Base-by-base conservation (phyloP, 768 basidiomycete species). In the Tricholoma saponaceum region DNA sequence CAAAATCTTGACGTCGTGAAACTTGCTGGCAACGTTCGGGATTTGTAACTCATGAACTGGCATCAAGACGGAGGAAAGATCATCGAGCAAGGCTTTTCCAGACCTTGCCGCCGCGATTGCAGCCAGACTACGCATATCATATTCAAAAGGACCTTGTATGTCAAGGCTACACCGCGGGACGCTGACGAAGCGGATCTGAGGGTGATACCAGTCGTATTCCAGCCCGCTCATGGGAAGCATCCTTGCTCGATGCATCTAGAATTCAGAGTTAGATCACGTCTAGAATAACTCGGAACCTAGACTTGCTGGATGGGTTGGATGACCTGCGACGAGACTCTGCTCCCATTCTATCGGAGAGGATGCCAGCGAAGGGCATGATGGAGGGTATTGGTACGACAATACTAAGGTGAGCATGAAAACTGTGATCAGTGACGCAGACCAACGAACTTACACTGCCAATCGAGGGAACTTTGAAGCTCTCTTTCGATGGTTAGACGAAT, bases 221-320 rank as follows among this genome's bases (percentile, higher is more conserved):
- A 67, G 60, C 26, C 66, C 55, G 53, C 69, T 63, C 20, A 67
- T 60, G 52, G 73, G 62, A 59, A 76, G 60, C 72, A 77, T 72
- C 62, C 81, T 72, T 1, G 83, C 79, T 4, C 82, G 76, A 64
- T 85, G 79, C 83, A 84, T 84, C 82, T 84, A 46, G 30, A 47
- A 51, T 37, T 35, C 59, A 37, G 30, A 33, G 54, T 63, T 33
- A 55, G 30, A 46, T 39, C 9, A 52, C 18, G 52, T 51, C 20
- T 25, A 41, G 20, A n/a, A 33, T 32, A 46, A 35, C 10, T 18
- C 43, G 13, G 25, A 43, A 7, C 25, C 39, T 49, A 28, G 6
- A 67, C 73, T 51, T 62, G 82, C 82, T 13, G 83, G 83, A 60
- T 84, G 83, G 0, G 82, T 83, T 22, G 83, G 83, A 66, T 84